Conservation (phyloP, 2,329 filamentous ascomycete genomes). For the Aspergillus bombycis region DNA sequence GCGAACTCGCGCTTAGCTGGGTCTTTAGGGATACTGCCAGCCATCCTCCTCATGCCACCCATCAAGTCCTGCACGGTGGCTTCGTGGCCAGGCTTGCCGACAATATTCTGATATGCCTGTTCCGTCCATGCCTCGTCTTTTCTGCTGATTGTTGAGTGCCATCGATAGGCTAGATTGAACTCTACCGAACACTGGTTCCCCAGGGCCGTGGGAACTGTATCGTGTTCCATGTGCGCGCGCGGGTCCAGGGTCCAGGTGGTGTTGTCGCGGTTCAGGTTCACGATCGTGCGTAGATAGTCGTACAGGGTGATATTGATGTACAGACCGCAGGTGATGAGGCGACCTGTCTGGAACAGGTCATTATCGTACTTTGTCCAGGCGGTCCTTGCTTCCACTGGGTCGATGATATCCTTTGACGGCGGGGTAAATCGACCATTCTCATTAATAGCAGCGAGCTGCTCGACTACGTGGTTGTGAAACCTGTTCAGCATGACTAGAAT, state of each 20-base stretch:
- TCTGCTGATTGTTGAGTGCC: slow-evolving; percentile 78
- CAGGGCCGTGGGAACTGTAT: slow-evolving; percentile 63
- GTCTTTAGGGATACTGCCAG: slow-evolving; percentile 64
- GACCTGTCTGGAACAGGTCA: slow-evolving; percentile 77
- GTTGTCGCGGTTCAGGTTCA: slow-evolving; percentile 72
- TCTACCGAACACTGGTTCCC: slow-evolving; percentile 85
- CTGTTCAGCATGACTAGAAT: slow-evolving; percentile 71
- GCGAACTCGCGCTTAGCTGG: slow-evolving; percentile 71
- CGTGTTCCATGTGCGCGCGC: slow-evolving; percentile 65
- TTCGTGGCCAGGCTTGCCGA: slow-evolving; percentile 61
- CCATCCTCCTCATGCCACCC: slow-evolving; percentile 64
- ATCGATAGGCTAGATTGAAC: slow-evolving; percentile 86
- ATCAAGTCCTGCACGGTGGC: slow-evolving; percentile 66
- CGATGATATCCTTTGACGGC: slow-evolving; percentile 48
- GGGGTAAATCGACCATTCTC: slow-evolving; percentile 77
- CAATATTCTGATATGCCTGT: slow-evolving; percentile 65
- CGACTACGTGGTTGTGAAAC: slow-evolving; percentile 86
- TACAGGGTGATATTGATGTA: slow-evolving; percentile 79
- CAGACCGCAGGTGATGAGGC: slow-evolving; percentile 71
- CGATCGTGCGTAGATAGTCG: slow-evolving; percentile 78
- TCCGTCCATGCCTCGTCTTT: slow-evolving; percentile 82
- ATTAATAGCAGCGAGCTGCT: slow-evolving; percentile 81
- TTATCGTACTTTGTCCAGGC: slow-evolving; percentile 72
- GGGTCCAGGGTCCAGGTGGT: slow-evolving; percentile 83
- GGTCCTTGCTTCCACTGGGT: slow-evolving; percentile 54